A percentile compares a stretch with the other conserved stretches of the same genome.
phyloP scores from a whole-genome alignment of 2,329 filamentous ascomycete species.

The Colletotrichum sp. region DNA sequence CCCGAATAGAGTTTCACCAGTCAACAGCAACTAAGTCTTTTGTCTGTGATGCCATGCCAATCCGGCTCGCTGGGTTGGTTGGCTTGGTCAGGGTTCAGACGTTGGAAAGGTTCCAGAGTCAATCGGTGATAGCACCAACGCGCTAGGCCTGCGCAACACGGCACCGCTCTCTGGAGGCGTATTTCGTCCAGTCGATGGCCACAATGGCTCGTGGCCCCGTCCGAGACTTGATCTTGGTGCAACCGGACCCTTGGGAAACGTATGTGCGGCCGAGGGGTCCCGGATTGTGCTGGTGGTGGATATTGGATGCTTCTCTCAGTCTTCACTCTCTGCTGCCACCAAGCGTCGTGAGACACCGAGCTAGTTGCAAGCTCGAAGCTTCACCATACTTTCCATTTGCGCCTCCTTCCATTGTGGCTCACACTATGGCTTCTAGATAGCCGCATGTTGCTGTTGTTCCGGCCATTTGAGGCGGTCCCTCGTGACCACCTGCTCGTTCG shows the following conservation, averaged over 20 bases:
- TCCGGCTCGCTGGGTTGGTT: conserved; percentile 9
- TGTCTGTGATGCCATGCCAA: conserved; percentile 17
- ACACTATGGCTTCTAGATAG: not conserved
- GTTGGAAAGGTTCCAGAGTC: conserved; percentile 15
- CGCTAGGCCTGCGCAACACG: conserved; percentile 2
- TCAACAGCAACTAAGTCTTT: not conserved
- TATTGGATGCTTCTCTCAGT: not conserved
- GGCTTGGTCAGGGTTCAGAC: conserved; percentile 9
- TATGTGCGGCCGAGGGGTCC: not conserved
- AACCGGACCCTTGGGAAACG: conserved; percentile 17
- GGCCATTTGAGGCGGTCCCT: not conserved
- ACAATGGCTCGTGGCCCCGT: not conserved
- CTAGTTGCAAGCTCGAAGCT: not conserved
- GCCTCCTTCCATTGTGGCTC: not conserved
- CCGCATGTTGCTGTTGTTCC: not conserved
- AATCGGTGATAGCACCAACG: not conserved
- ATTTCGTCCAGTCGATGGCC: conserved; percentile 7
- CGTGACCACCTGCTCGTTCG: not conserved
- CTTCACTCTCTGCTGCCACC: conserved; percentile 2
- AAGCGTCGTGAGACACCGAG: conserved; percentile 5
- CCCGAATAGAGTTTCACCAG: conserved; percentile 3
- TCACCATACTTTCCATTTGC: not conserved
- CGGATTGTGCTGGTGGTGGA: not conserved
- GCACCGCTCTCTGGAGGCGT: conserved; percentile 1
- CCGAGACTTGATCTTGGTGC: conserved; percentile 11